Evolutionary conservation across 768 basidiomycete genomes (phyloP), one percentile per base, ranked within the genome.

Genomic region (Macrolepiota albuminosa): DNA sequence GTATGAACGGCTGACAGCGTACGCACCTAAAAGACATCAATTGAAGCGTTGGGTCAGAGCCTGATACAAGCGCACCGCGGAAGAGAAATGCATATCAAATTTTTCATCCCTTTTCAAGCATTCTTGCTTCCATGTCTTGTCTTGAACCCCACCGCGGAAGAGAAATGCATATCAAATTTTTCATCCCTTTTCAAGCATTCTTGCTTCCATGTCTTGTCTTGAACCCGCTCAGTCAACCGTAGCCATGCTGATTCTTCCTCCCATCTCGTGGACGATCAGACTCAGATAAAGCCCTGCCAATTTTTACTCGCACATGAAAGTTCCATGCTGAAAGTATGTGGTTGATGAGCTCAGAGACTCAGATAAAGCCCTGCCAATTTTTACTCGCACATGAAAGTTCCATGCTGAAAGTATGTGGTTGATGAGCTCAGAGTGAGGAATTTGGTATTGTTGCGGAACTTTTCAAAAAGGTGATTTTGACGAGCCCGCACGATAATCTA

Each of bases 401-500:
- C 93, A 95, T 13, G 91, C 86, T 26, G 76, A 75, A 18, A 76
- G 72, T 16, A 90, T 78, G 64, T 80, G 76, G 3, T 72, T 70
- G 57, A 96, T 63, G 31, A 97, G 77, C 18, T 81, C 73, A 6
- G 79, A 70, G 88, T 81, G 42, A 95, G 76, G 0, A 74, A 64
- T 16, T 71, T 76, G 0, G 84, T 84, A 59, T 85, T 78, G 10
- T 77, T 67, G 57, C 81, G 79, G 58, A 90, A 88, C 14, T 75
- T 80, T 6, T 90, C 82, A 24, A 91, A 70, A 18, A 93, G 79
- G 67, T 91, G 77, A 57, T 85, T 86, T 73, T 88, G 93, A 29
- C 97, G 86, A 9, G 96, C 93, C 43, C 95, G 86, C 43, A 90
- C 71, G 66, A 98, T 98, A 71, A 98, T 99, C 97, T 98, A 54